Evolutionary conservation across 2,329 filamentous ascomycete species (phyloP).

Genomic region (Seiridium unicorne): DNA sequence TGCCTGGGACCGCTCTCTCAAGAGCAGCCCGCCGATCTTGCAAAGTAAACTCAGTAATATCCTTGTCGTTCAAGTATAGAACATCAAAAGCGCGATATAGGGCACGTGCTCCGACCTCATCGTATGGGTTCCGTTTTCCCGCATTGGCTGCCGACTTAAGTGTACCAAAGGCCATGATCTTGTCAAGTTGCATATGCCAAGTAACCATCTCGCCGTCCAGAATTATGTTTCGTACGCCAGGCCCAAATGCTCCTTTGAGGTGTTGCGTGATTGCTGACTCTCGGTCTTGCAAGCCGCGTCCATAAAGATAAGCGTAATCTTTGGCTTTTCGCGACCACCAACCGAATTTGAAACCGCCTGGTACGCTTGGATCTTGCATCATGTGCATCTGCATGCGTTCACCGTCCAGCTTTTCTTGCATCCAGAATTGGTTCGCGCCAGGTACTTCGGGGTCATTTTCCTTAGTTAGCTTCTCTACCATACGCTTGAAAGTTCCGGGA

Average conservation of each 20-base stretch:
- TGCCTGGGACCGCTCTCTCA: constrained; percentile 64
- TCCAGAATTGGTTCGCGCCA: constrained; percentile 72
- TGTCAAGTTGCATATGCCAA: constrained; percentile 85
- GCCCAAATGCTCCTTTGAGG: constrained; percentile 72
- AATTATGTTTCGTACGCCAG: constrained; percentile 80
- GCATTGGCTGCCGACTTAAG: constrained; percentile 86
- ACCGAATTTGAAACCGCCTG: constrained; percentile 71
- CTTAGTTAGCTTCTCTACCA: constrained; percentile 61
- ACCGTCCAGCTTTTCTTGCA: constrained; percentile 96
- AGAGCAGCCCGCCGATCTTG: constrained; percentile 77
- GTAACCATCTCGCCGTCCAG: constrained; percentile 98
- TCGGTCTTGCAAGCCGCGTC: constrained; percentile 70
- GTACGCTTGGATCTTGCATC: constrained; percentile 63
- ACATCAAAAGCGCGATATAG: constrained; percentile 89
- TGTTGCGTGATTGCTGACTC: constrained; percentile 78
- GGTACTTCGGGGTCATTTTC: constrained; percentile 62
- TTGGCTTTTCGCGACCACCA: constrained; percentile 98
- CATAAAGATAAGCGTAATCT: constrained; percentile 94
- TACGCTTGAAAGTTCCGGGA: constrained; percentile 72
- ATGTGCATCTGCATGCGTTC: constrained; percentile 98
- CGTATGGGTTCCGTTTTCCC: constrained; percentile 72
- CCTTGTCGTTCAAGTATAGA: constrained; percentile 78
- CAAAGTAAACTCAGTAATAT: constrained; percentile 79
- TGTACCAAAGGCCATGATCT: constrained; percentile 85
- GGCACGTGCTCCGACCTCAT: constrained; percentile 65